Evolutionary conservation across 192 early-diverging fungal genomes (phyloP), one percentile per base, ranked within the genome.

Genomic region (Coemansia sp.): DNA sequence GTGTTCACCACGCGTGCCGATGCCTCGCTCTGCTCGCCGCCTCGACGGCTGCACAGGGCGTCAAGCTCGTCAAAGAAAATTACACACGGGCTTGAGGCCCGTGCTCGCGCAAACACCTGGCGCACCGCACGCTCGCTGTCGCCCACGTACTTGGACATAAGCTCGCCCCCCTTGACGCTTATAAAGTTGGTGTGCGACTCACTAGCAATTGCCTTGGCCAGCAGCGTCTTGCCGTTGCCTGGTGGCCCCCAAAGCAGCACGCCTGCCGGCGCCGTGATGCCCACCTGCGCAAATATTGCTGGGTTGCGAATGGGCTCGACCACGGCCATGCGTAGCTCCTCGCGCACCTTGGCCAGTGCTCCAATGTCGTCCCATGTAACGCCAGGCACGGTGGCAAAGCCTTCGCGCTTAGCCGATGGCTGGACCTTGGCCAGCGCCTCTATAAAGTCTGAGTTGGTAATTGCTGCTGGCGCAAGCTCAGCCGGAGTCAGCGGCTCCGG

Each of bases 61-160:
- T 99, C 97, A 16, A 99, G 76, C 70, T 99, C 94, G 60, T 99
- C 97, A 78, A 99, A 97, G 66, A 97, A 99, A 30, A 99, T 88
- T 3, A 99, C 89, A 62, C 97, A 99, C 11, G 97, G 94, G 11
- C 88, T 83, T 3, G 94, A 97, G 1, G 92, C 87, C 40, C 89
- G 85, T 6, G 96, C 96, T 18, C 96, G 82, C 20, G 89, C 82
- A 81, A 99, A 99, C 15, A 99, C 96, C 68, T 90, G 90, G 20
- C 96, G 87, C 14, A 99, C 86, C 5, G 91, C 93, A 21, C 94
- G 81, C 73, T 99, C 96, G 78, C 94, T 96, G 65, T 99, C 96
- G 44, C 96, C 96, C 2, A 99, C 96, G 58, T 97, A 99, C 81
- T 99, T 99, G 80, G 97, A 97, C 40, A 99, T 76, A 14, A 99